These are phyloP conservation scores for Curvularia sp. DNA, from an alignment of 2,329 filamentous ascomycete genomes.

Conservation along the genomic window DNA sequence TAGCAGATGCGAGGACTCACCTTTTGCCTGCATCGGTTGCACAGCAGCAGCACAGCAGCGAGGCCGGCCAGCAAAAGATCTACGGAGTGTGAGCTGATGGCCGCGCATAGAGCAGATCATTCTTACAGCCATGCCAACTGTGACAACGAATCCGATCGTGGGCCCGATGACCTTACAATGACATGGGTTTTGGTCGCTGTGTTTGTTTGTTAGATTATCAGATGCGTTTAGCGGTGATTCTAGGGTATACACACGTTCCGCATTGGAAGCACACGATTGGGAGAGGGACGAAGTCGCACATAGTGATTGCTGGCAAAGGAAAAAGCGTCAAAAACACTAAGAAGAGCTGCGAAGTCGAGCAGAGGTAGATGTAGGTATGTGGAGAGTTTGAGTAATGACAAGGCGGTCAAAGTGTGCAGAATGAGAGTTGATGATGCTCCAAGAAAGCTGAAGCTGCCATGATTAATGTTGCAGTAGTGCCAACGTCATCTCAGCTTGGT, in stretches of 20 bases:
- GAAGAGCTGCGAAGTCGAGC: background rate
- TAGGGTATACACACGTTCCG: conserved; percentile 47
- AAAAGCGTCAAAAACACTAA: background rate
- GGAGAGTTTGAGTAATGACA: background rate
- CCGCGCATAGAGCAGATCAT: conserved; percentile 12
- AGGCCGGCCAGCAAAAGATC: conserved; percentile 63
- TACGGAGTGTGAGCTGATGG: conserved; percentile 31
- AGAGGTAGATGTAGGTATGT: background rate
- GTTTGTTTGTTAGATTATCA: conserved; percentile 21
- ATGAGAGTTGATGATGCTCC: conserved; percentile 5
- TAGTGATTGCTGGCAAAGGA: conserved; percentile 3
- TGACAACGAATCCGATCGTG: conserved; percentile 59
- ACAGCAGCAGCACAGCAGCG: conserved; percentile 64
- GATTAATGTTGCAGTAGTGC: conserved; percentile 12
- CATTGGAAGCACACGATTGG: conserved; percentile 63
- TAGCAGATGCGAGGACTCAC: conserved; percentile 47
- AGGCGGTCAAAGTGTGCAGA: conserved; percentile 4
- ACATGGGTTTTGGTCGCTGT: conserved; percentile 63
- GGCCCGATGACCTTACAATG: conserved; percentile 64
- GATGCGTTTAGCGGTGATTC: background rate
- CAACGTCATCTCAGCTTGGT: conserved; percentile 13
- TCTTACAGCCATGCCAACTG: conserved; percentile 59
- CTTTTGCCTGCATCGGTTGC: conserved; percentile 61
- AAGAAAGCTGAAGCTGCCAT: conserved; percentile 17
- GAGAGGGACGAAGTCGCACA: conserved; percentile 53